Evolutionary conservation across 305 asterid species (phyloP).

Genomic region (Fraxinus velutina): DNA sequence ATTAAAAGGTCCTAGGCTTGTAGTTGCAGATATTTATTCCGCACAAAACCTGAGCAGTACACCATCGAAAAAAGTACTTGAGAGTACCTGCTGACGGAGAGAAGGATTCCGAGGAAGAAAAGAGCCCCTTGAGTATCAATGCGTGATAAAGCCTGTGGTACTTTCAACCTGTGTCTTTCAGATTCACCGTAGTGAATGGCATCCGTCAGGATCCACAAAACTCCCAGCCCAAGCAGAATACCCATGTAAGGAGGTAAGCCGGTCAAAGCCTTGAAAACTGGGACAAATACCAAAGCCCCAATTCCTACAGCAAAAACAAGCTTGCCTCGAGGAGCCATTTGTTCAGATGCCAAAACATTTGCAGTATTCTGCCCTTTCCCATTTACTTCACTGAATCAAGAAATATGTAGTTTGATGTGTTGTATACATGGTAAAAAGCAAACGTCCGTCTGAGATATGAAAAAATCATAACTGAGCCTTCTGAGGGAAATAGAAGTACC

Average conservation of each 20-base stretch:
- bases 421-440: not conserved
- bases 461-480: slow-evolving; percentile 9
- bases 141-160: slow-evolving; percentile 94
- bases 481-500: slow-evolving; percentile 46
- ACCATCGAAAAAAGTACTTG: not conserved
- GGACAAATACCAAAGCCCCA: slow-evolving; percentile 85
- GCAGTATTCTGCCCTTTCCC: slow-evolving; percentile 57
- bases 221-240: slow-evolving; percentile 86
- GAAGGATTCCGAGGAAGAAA: slow-evolving; percentile 95
- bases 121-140: slow-evolving; percentile 97
- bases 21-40: not conserved
- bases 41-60: not conserved
- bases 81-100: slow-evolving; percentile 89
- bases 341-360: slow-evolving; percentile 83
- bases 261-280: slow-evolving; percentile 84
- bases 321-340: slow-evolving; percentile 98
- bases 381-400: slow-evolving; percentile 66
- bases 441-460: not conserved
- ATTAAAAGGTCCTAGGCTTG: not conserved
- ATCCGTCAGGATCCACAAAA: slow-evolving; percentile 92
- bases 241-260: slow-evolving; percentile 99
- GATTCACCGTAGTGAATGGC: slow-evolving; percentile 97
- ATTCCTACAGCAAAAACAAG: slow-evolving; percentile 87
- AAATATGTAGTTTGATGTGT: slow-evolving; percentile 6
- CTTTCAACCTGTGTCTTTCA: slow-evolving; percentile 75